phyloP scores from a whole-genome alignment of 208 protist species.

The Baffinella frigidus region DNA sequence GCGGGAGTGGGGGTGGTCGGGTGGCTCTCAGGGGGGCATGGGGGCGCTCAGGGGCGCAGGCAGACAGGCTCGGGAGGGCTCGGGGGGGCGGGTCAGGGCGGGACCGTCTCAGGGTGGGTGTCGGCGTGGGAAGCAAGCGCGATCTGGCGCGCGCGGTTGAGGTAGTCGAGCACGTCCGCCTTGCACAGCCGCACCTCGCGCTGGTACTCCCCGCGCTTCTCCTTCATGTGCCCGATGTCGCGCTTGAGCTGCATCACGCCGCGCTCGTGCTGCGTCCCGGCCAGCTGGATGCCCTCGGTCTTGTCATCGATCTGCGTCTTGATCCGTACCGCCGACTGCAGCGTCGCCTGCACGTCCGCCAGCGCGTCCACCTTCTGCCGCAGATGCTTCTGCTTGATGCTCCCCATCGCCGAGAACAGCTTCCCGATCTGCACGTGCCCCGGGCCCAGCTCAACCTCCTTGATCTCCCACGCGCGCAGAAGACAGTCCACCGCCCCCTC shows the following conservation, averaged over 20 bases:
- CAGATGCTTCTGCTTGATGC: slow-evolving; percentile 22
- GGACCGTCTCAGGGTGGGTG: no score
- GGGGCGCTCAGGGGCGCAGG: no score
- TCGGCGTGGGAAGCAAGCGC: no score
- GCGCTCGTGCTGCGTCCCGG: neutral
- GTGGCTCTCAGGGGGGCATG: no score
- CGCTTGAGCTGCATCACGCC: neutral
- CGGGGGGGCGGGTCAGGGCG: no score
- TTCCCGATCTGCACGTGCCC: neutral
- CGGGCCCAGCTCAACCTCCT: slow-evolving; percentile 3
- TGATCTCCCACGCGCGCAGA: neutral
- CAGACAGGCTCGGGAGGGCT: no score
- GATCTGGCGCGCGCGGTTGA: slow-evolving; percentile 24
- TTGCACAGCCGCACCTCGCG: slow-evolving; percentile 8
- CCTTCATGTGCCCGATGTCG: slow-evolving; percentile 18
- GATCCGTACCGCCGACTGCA: neutral
- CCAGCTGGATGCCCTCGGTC: slow-evolving; percentile 3
- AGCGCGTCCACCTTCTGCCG: neutral
- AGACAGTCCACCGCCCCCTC: neutral
- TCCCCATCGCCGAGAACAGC: slow-evolving; percentile 30
- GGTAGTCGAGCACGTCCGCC: slow-evolving; percentile 10
- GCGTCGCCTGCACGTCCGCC: neutral
- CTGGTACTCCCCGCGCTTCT: neutral
- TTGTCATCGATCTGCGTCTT: neutral
- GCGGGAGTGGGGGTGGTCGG: no score